phyloP scores from a whole-genome alignment of 2,329 filamentous ascomycete genomes.

The Penicillium sp. region DNA sequence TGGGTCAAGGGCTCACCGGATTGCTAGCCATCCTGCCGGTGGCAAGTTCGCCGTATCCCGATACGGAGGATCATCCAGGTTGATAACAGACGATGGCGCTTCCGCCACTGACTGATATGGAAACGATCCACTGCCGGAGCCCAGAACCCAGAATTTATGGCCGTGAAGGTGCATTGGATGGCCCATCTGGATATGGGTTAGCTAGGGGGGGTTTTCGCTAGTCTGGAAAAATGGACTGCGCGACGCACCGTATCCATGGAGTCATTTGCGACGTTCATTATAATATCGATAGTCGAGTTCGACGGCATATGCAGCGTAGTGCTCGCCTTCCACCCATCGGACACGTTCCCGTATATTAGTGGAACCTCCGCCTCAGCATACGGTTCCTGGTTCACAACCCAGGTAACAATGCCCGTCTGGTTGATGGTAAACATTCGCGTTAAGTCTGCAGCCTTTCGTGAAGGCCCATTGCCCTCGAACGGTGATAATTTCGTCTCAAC shows the following conservation, averaged over 20 bases:
- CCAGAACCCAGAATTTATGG: background rate
- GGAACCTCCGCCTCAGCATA: no score
- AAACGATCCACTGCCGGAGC: background rate
- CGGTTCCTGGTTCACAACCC: constrained; percentile 6
- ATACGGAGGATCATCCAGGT: background rate
- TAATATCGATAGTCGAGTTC: no score
- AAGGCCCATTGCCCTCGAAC: background rate
- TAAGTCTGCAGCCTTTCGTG: background rate
- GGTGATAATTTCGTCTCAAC: background rate
- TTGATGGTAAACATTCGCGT: background rate
- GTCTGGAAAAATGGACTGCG: no score
- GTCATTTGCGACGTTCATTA: no score
- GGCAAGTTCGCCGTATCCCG: background rate
- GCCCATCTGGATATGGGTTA: background rate
- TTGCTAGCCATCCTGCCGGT: background rate
- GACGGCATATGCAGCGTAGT: no score
- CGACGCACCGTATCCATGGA: no score
- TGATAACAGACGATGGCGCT: background rate
- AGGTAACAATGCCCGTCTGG: background rate
- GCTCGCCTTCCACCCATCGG: no score
- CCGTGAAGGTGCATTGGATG: background rate
- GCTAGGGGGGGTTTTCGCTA: no score
- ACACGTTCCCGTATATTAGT: no score
- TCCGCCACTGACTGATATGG: background rate
- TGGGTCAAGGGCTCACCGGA: background rate